Base-by-base conservation (phyloP, 1,284 basidiomycete genomes). In the Cutaneotrichosporon spelunceum region DNA sequence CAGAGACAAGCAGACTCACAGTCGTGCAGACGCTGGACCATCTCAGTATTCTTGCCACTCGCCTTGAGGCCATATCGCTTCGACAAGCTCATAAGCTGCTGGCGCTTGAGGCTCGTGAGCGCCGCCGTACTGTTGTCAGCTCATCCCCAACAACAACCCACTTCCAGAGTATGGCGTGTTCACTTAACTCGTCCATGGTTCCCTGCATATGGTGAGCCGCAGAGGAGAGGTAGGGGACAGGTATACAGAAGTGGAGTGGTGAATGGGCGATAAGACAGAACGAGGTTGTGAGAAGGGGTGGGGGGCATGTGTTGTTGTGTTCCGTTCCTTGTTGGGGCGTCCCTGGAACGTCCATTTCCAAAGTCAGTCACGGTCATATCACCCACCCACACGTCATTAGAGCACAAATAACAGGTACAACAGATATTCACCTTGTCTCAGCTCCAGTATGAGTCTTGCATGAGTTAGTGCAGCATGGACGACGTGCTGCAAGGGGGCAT, bases 11-110 rank as follows among this genome's bases (percentile, higher is more conserved):
- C 24, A 1, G 14, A 70, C 73, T 65, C 53, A 77, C 76, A 76
- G 23, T 74, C 70, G 59, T 73, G 66, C n/a, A 78, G 63, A 3
- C 76, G 68, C 27, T 69, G 62, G 19, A 74, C 64, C 63, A 78
- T 65, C 30, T 76, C 74, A 2, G 68, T 64, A 57, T 77, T 78
- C 76, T 79, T 79, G 24, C 78, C 78, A 56, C 68, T 74, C 5
- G 76, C 75, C 59, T 70, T 77, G 50, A 78, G 69, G 9, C 71
- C 72, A 63, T 77, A 78, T 56, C 71, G 68, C 63, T 76, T 77
- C 19, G 76, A 78, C 6, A 79, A 60, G 21, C 72, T 74, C 4
- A 77, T 65, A 14, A 79, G 73, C 61, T 79, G 77, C 62, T 74
- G 72, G n/a, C 78, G 66, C 57, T 76, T 75, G 9, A 78, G 67